These are phyloP conservation scores for Fusarium anguioides DNA, from an alignment of 2,329 filamentous ascomycete genomes.

Conservation along the genomic window DNA sequence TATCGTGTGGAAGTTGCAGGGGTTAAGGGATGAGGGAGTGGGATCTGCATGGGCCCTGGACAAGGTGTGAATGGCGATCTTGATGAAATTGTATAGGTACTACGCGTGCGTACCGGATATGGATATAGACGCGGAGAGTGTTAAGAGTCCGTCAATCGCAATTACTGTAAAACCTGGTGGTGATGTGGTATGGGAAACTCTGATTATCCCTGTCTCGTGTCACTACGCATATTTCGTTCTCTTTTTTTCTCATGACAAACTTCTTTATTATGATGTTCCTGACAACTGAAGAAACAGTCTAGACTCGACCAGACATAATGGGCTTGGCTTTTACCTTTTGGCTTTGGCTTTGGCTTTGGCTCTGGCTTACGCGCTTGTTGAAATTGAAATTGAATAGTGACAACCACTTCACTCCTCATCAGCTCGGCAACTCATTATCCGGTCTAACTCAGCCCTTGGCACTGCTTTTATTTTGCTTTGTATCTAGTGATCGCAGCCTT, in stretches of 20 bases:
- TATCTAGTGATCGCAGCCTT: background rate
- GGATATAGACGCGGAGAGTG: conserved; percentile 17
- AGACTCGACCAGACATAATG: conserved; percentile 2
- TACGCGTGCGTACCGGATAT: conserved; percentile 11
- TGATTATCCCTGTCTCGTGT: conserved; percentile 17
- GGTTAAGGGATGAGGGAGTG: conserved; percentile 11
- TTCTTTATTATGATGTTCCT: conserved; percentile 22
- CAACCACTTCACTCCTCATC: conserved; percentile 17
- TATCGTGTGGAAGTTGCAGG: conserved; percentile 23
- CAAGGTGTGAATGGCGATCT: conserved; percentile 34
- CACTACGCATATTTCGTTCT: too few species aligned
- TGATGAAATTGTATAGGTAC: conserved; percentile 11
- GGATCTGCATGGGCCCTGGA: conserved; percentile 23
- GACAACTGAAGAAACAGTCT: background rate
- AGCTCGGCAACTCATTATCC: conserved; percentile 32
- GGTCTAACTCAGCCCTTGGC: conserved; percentile 31
- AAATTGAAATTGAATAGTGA: conserved; percentile 35
- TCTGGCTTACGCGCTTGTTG: conserved; percentile 21
- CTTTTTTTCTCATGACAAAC: too few species aligned
- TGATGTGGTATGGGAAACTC: conserved; percentile 24
- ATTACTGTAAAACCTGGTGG: conserved; percentile 28
- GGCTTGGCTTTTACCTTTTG: conserved; percentile 5
- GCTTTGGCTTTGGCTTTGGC: conserved; percentile 28
- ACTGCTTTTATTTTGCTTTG: background rate
- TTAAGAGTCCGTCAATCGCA: conserved; percentile 26